phyloP scores from a whole-genome alignment of 257 asterid genomes.

The Salvia miltiorrhiza region DNA sequence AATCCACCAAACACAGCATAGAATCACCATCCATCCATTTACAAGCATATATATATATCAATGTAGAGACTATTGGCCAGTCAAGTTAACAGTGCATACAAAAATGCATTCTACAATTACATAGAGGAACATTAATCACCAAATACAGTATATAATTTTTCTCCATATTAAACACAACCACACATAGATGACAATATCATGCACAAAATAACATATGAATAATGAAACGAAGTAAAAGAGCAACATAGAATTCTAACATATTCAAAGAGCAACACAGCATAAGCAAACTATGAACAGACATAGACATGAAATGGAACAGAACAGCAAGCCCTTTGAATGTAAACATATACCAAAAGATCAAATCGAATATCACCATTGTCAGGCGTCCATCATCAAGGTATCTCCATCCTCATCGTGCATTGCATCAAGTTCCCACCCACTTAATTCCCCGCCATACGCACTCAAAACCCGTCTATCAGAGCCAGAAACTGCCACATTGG shows the following conservation, averaged over 20 bases:
- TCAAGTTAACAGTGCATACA: neutral
- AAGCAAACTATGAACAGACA: neutral
- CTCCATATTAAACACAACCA: neutral
- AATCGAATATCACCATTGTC: slow-evolving; percentile 5
- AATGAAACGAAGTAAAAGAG: neutral
- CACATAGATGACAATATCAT: neutral
- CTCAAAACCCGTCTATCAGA: slow-evolving; percentile 4
- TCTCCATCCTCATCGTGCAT: slow-evolving; percentile 64
- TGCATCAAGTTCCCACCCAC: slow-evolving; percentile 21
- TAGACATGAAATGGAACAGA: neutral
- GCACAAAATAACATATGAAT: neutral
- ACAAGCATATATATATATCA: neutral
- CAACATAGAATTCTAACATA: neutral
- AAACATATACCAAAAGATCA: slow-evolving; percentile 16
- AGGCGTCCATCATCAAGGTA: slow-evolving; percentile 50
- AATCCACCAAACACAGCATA: neutral
- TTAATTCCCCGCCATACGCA: slow-evolving; percentile 5
- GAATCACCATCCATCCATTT: neutral
- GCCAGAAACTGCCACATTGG: slow-evolving; percentile 14
- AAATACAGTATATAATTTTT: neutral
- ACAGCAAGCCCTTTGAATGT: too few species aligned
- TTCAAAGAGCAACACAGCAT: neutral
- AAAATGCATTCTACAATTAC: neutral
- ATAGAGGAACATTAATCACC: neutral
- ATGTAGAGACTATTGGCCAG: neutral